phyloP scores from a whole-genome alignment of 768 basidiomycete genomes.

The Terana coerulea region DNA sequence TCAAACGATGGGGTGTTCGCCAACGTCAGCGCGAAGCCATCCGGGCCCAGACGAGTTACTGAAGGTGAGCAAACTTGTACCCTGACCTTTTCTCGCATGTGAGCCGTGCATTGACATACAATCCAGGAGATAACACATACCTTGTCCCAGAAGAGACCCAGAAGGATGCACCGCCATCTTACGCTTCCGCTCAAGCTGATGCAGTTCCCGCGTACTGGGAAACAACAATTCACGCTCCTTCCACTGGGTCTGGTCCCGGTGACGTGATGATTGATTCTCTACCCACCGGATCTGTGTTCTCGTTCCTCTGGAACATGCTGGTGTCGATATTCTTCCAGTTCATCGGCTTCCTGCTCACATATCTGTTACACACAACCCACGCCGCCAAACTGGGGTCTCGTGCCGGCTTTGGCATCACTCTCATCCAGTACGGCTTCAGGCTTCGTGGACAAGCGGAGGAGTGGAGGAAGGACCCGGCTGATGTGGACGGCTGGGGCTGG shows the following conservation, averaged over 20 bases:
- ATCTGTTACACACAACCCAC: conserved; percentile 88
- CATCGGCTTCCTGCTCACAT: conserved; percentile 89
- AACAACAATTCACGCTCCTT: conserved; percentile 90
- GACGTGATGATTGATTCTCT: conserved; percentile 90
- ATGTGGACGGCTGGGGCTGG: conserved; percentile 18
- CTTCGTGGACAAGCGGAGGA: conserved; percentile 75
- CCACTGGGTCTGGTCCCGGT: conserved; percentile 41
- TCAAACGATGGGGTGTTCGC: conserved; percentile 95
- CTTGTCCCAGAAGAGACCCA: conserved; percentile 80
- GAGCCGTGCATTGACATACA: neutral
- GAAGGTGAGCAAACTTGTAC: conserved; percentile 41
- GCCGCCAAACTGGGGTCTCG: conserved; percentile 92
- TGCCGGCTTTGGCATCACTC: conserved; percentile 93
- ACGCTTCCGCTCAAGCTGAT: conserved; percentile 88
- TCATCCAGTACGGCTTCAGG: conserved; percentile 89
- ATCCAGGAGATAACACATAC: conserved; percentile 63
- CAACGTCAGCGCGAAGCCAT: conserved; percentile 89
- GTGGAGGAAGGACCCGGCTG: conserved; percentile 16
- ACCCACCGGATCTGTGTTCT: conserved; percentile 70
- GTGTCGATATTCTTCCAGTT: conserved; percentile 98
- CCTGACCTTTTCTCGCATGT: neutral
- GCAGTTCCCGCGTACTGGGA: conserved; percentile 99
- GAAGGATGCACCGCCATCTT: conserved; percentile 87
- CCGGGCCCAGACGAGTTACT: conserved; percentile 36
- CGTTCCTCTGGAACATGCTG: conserved; percentile 74